These are phyloP conservation scores for Gillenia trifoliata DNA, from an alignment of 306 rosid genomes.

Conservation along the genomic window DNA sequence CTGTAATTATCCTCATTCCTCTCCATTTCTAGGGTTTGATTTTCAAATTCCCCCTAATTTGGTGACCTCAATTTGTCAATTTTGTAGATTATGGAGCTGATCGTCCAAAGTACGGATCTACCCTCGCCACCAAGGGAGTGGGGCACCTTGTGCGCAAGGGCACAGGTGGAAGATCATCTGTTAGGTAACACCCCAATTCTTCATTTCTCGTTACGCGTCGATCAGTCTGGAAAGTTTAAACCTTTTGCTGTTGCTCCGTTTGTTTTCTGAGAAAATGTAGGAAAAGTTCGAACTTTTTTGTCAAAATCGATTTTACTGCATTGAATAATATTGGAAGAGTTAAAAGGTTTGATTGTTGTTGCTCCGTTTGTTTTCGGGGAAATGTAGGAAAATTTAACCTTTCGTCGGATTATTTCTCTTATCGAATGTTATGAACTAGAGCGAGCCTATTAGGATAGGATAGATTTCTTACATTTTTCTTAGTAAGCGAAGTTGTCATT, in stretches of 20 bases:
- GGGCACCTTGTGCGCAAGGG: slow-evolving; percentile 96
- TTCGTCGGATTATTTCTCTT: neutral
- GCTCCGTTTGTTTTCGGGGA: neutral
- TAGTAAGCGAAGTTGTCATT: neutral
- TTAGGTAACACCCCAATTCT: slow-evolving; percentile 44
- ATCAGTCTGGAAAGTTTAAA: neutral
- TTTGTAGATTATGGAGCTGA: slow-evolving; percentile 60
- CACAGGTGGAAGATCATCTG: slow-evolving; percentile 98
- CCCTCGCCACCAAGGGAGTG: slow-evolving; percentile 66
- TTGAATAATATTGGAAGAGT: neutral
- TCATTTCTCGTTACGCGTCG: neutral
- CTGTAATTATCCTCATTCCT: slow-evolving; percentile 31
- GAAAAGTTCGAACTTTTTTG: neutral
- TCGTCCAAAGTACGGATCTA: slow-evolving; percentile 59
- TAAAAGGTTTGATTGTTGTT: neutral
- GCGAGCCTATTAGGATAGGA: neutral
- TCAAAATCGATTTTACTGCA: neutral
- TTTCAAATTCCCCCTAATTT: neutral
- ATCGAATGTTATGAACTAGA: neutral
- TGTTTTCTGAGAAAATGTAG: neutral
- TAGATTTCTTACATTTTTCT: neutral
- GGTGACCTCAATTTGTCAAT: slow-evolving; percentile 3
- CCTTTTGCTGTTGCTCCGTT: neutral
- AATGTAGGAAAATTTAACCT: neutral
- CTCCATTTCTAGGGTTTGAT: slow-evolving; percentile 1